These are phyloP conservation scores for Hebeloma cylindrosporum DNA, from an alignment of 768 basidiomycete genomes.

Conservation along the genomic window DNA sequence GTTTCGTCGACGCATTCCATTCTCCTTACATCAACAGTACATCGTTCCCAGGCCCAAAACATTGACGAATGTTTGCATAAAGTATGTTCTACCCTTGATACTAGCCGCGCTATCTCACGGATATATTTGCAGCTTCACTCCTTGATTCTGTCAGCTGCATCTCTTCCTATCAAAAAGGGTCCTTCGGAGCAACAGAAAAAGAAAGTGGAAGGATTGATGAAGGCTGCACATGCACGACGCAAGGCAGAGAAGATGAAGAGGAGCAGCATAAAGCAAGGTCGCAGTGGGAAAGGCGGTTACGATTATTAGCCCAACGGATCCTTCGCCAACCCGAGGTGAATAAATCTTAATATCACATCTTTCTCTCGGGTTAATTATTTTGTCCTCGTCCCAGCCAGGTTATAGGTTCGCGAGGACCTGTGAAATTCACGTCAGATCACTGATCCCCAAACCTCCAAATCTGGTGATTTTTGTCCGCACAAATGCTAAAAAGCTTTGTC, in stretches of 20 bases:
- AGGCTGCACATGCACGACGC: constrained; percentile 46
- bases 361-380: too few species aligned
- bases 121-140: constrained; percentile 47
- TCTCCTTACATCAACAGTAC: constrained; percentile 63
- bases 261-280: constrained; percentile 48
- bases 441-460: too few species aligned
- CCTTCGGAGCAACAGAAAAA: constrained; percentile 56
- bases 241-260: constrained; percentile 52
- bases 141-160: constrained; percentile 49
- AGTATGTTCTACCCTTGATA: constrained; percentile 34
- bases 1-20: constrained; percentile 68
- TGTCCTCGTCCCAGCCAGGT: too few species aligned
- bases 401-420: too few species aligned
- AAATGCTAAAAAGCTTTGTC: too few species aligned
- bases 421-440: too few species aligned
- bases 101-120: constrained; percentile 5
- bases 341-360: too few species aligned
- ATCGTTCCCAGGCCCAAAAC: constrained; percentile 79
- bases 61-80: constrained; percentile 70
- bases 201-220: constrained; percentile 47
- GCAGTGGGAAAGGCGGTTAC: constrained; percentile 17
- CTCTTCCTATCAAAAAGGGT: constrained; percentile 47
- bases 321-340: too few species aligned
- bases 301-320: constrained; percentile 12
- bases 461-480: too few species aligned